These are phyloP conservation scores for Paecilomyces variotii DNA, from an alignment of 2,329 filamentous ascomycete species.

Conservation along the genomic window DNA sequence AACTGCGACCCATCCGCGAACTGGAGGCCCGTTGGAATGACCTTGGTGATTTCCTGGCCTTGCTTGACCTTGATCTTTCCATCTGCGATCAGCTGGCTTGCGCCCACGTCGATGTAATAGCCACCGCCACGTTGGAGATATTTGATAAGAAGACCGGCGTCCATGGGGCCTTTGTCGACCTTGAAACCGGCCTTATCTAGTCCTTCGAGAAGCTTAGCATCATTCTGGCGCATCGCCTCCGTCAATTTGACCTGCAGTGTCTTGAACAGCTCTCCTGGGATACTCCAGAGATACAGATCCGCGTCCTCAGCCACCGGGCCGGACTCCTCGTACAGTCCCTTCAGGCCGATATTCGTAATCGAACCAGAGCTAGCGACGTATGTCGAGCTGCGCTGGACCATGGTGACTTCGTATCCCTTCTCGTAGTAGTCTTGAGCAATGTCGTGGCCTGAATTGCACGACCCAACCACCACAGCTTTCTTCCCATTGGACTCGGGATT, in stretches of 20 bases:
- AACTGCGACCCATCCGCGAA: slow-evolving; percentile 53
- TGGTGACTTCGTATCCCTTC: slow-evolving; percentile 59
- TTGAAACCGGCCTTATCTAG: slow-evolving; percentile 54
- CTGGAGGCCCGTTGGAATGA: slow-evolving; percentile 42
- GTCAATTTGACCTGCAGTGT: slow-evolving; percentile 45
- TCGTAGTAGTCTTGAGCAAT: slow-evolving; percentile 62
- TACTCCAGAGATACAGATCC: slow-evolving; percentile 52
- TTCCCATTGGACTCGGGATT: slow-evolving; percentile 42
- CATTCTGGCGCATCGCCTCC: slow-evolving; percentile 25
- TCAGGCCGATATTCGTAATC: slow-evolving; percentile 46
- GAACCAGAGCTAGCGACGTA: slow-evolving; percentile 53
- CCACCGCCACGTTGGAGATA: slow-evolving; percentile 60
- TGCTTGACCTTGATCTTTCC: slow-evolving; percentile 60
- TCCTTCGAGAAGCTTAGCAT: slow-evolving; percentile 30
- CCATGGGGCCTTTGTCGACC: slow-evolving; percentile 50
- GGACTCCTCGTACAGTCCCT: slow-evolving; percentile 41
- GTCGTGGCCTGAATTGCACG: slow-evolving; percentile 62
- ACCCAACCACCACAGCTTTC: slow-evolving; percentile 58
- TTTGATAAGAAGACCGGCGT: slow-evolving; percentile 51
- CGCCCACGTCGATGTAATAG: slow-evolving; percentile 64
- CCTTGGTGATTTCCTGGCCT: slow-evolving; percentile 48
- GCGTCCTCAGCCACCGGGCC: slow-evolving; percentile 57
- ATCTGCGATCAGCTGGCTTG: slow-evolving; percentile 52
- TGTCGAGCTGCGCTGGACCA: slow-evolving; percentile 61
- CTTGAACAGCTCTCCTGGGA: slow-evolving; percentile 55